These are phyloP conservation scores for Boletus sp. DNA, from an alignment of 768 basidiomycete species.

Conservation along the genomic window DNA sequence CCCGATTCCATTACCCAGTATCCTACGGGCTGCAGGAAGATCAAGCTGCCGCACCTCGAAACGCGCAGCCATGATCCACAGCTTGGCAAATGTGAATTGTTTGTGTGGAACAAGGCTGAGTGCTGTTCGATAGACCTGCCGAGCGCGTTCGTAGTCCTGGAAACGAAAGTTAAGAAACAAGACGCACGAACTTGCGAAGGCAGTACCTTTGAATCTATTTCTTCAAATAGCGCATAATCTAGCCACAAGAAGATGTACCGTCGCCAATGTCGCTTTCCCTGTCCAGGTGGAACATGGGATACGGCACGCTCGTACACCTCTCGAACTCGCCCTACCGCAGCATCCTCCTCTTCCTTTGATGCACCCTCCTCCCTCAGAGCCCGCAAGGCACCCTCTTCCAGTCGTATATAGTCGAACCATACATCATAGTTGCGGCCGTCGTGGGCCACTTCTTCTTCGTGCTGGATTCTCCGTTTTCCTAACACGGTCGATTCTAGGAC, in stretches of 20 bases:
- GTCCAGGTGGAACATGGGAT: constrained; percentile 90
- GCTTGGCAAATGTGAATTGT: constrained; percentile 94
- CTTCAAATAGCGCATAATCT: constrained; percentile 95
- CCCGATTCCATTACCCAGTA: constrained; percentile 87
- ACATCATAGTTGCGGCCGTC: constrained; percentile 95
- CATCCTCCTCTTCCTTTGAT: constrained; percentile 65
- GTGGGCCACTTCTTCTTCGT: constrained; percentile 91
- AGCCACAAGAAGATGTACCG: constrained; percentile 92
- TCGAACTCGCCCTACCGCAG: constrained; percentile 63
- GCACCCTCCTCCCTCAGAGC: constrained; percentile 74
- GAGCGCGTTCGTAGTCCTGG: constrained; percentile 79
- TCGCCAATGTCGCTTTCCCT: constrained; percentile 90
- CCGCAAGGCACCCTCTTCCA: constrained; percentile 85
- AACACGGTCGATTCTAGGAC: constrained; percentile 92
- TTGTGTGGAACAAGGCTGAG: constrained; percentile 91
- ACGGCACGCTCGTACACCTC: constrained; percentile 97
- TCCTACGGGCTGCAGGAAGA: constrained; percentile 79
- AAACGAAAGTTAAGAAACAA: neutral
- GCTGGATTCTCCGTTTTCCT: constrained; percentile 97
- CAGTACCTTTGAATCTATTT: constrained; percentile 84
- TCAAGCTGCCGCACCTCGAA: constrained; percentile 88
- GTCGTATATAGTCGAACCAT: constrained; percentile 94
- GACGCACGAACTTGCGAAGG: neutral
- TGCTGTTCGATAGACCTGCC: constrained; percentile 91
- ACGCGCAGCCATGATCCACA: constrained; percentile 90